These are phyloP conservation scores for Echites panduratus DNA, from an alignment of 257 asterid genomes.

Conservation along the genomic window DNA sequence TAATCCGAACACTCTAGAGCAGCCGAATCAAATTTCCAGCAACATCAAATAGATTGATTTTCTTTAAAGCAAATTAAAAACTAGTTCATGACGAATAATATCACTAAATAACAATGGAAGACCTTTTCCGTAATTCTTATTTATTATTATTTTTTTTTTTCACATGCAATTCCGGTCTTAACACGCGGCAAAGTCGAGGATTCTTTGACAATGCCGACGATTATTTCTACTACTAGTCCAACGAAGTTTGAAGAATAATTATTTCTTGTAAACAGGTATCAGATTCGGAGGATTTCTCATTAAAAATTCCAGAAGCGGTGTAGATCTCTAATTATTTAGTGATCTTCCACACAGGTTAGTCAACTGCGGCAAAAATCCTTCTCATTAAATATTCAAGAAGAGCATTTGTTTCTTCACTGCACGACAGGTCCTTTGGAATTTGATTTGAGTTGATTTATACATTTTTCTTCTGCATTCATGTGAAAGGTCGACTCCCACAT, in stretches of 20 bases:
- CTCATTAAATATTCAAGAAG: not conserved
- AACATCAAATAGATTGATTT: no score
- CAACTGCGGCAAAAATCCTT: not conserved
- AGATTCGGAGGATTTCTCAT: not conserved
- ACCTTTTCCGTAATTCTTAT: no score
- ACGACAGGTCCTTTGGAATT: not conserved
- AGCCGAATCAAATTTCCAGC: no score
- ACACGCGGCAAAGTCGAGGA: not conserved
- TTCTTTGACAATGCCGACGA: slow-evolving; percentile 11
- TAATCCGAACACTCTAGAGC: no score
- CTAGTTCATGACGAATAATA: no score
- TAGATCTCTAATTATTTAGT: not conserved
- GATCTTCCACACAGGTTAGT: not conserved
- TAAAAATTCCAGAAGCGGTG: not conserved
- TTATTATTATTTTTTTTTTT: no score
- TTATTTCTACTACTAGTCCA: not conserved
- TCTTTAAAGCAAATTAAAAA: no score
- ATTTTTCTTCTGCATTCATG: not conserved
- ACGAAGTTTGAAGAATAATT: not conserved
- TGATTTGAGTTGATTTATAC: not conserved
- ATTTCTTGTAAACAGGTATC: not conserved
- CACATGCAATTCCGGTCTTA: not conserved
- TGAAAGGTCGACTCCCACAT: not conserved
- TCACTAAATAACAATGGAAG: no score
- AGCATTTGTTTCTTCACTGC: not conserved